Evolutionary conservation across 2,329 filamentous ascomycete species (phyloP).

Genomic region (Chaetomium globosum): DNA sequence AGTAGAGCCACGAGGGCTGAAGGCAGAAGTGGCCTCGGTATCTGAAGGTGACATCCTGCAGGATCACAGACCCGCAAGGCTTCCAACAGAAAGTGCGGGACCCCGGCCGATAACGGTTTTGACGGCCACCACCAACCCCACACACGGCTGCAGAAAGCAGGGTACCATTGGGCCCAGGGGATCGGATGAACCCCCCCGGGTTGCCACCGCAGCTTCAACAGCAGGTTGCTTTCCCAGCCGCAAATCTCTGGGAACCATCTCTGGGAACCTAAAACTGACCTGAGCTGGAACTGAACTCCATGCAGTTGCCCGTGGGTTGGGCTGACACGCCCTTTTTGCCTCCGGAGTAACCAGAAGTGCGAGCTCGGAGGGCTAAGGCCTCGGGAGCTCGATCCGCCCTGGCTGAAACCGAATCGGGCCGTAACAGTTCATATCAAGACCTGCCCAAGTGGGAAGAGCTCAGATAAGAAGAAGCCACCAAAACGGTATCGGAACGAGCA

Average conservation of each 20-base stretch:
- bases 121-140: neutral
- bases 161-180: neutral
- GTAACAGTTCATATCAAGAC: neutral
- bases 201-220: neutral
- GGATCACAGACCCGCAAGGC: too few relatives aligned
- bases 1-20: too few relatives aligned
- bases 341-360: neutral
- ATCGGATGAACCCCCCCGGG: neutral
- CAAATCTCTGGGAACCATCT: too few relatives aligned
- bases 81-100: neutral
- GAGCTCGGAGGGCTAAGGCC: neutral
- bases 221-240: neutral
- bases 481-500: neutral
- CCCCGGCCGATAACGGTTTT: neutral
- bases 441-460: neutral
- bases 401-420: neutral
- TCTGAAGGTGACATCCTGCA: too few relatives aligned
- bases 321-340: neutral
- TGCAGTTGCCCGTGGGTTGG: neutral
- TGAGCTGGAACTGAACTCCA: neutral
- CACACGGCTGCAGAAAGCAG: neutral
- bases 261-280: neutral
- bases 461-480: neutral
- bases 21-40: too few relatives aligned
- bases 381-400: neutral